A percentile compares a stretch with the other conserved stretches of the same genome.
These are phyloP conservation scores for Avicennia marina DNA, from an alignment of 257 asterid genomes.

Conservation along the genomic window DNA sequence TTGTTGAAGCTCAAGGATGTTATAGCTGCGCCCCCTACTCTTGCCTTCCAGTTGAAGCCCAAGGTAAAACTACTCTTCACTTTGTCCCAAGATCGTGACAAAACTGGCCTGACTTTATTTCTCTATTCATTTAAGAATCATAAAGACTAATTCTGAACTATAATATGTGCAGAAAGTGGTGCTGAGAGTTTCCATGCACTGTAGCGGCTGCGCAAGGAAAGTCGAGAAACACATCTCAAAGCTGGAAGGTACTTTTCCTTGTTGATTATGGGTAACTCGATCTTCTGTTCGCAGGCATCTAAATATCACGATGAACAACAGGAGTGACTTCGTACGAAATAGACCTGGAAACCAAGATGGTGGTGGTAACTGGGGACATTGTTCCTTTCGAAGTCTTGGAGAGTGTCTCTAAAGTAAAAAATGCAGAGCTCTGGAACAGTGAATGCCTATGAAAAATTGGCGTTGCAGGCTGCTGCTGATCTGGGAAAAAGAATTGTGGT, in stretches of 20 bases:
- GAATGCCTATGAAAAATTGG: not conserved
- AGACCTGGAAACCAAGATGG: conserved; percentile 81
- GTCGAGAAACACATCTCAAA: conserved; percentile 75
- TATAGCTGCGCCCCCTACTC: conserved; percentile 31
- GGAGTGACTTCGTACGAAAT: conserved; percentile 76
- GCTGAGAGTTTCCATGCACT: conserved; percentile 62
- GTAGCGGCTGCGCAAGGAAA: conserved; percentile 76
- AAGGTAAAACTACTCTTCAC: conserved; percentile 18
- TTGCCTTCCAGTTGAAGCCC: conserved; percentile 45
- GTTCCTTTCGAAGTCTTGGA: conserved; percentile 74
- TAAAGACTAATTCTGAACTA: too few relatives aligned
- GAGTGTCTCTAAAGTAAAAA: conserved; percentile 77
- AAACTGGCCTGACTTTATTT: not conserved
- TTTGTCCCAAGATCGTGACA: not conserved
- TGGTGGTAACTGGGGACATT: conserved; percentile 76
- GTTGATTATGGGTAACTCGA: too few relatives aligned
- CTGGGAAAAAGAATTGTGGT: too few relatives aligned
- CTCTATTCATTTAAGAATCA: too few relatives aligned
- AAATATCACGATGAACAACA: conserved; percentile 14
- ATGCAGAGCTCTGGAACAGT: conserved; percentile 56
- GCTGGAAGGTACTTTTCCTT: conserved; percentile 48
- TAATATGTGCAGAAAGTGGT: conserved; percentile 31
- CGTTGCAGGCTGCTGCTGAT: too few relatives aligned
- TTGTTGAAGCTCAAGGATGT: conserved; percentile 33
- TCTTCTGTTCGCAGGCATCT: too few relatives aligned